These are phyloP conservation scores for Capsella rubella DNA, from an alignment of 441 rosid species.

Conservation along the genomic window DNA sequence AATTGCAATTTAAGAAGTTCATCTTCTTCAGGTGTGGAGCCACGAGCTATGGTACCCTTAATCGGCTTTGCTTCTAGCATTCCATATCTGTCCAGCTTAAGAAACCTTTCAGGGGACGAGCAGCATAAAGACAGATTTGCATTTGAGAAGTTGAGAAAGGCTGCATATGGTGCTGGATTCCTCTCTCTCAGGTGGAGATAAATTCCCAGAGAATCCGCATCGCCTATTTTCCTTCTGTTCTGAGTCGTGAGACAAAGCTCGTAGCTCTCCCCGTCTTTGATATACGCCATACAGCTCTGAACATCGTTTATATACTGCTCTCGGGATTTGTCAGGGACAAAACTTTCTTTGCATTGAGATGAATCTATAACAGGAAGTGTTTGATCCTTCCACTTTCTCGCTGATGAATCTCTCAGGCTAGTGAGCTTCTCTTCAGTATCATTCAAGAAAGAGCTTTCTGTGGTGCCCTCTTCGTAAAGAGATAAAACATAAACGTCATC, in stretches of 20 bases:
- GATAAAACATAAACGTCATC: constrained; percentile 82
- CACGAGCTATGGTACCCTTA: constrained; percentile 91
- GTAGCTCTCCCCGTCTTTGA: constrained; percentile 98
- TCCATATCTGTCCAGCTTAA: constrained; percentile 73
- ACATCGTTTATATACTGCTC: constrained; percentile 77
- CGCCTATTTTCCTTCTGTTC: constrained; percentile 58
- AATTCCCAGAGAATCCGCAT: constrained; percentile 73
- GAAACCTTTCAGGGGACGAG: constrained; percentile 97
- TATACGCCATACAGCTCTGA: constrained; percentile 69
- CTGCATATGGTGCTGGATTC: constrained; percentile 97
- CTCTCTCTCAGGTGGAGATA: constrained; percentile 83
- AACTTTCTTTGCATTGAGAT: constrained; percentile 51
- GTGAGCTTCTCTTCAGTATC: constrained; percentile 71
- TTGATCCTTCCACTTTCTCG: constrained; percentile 45
- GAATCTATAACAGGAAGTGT: constrained; percentile 30
- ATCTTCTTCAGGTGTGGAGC: constrained; percentile 73
- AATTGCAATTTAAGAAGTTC: constrained; percentile 68
- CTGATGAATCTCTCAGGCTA: constrained; percentile 47
- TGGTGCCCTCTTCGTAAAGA: constrained; percentile 54
- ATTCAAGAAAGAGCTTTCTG: constrained; percentile 63
- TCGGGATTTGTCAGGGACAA: constrained; percentile 68
- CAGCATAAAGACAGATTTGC: constrained; percentile 77
- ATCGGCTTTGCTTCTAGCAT: constrained; percentile 88
- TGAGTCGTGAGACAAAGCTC: constrained; percentile 96
- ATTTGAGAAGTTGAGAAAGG: constrained; percentile 88